A percentile compares a stretch with the other conserved stretches of the same genome.
Evolutionary conservation across 2,329 filamentous ascomycete species (phyloP).

Genomic region (Triangularia setosa): DNA sequence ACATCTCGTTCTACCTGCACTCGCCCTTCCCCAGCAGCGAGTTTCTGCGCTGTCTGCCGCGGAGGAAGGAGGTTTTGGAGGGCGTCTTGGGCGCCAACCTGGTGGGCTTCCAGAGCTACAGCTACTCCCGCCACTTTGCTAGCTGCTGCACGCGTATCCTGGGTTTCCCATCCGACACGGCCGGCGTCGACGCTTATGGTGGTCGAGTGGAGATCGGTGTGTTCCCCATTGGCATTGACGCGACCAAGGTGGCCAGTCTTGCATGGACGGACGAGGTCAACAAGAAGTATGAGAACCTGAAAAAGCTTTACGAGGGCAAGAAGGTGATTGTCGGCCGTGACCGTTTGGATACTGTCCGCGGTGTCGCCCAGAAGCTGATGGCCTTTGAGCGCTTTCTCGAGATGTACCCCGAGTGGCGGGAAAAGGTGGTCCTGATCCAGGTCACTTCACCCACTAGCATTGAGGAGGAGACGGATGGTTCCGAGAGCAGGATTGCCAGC

Average conservation of each 20-base stretch:
- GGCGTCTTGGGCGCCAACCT: slow-evolving; percentile 89
- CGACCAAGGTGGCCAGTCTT: slow-evolving; percentile 67
- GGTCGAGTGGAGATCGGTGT: slow-evolving; percentile 86
- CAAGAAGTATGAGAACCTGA: slow-evolving; percentile 68
- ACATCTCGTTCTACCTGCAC: slow-evolving; percentile 92
- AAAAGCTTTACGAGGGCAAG: slow-evolving; percentile 77
- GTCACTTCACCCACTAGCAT: slow-evolving; percentile 84
- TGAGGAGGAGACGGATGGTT: slow-evolving; percentile 72
- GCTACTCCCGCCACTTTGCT: slow-evolving; percentile 90
- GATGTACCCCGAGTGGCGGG: slow-evolving; percentile 84
- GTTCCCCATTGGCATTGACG: slow-evolving; percentile 92
- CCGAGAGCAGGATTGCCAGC: slow-evolving; percentile 76
- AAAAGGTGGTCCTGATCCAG: slow-evolving; percentile 89
- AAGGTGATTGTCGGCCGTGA: slow-evolving; percentile 95
- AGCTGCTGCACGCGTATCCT: slow-evolving; percentile 90
- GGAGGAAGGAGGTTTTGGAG: slow-evolving; percentile 84
- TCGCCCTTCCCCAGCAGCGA: slow-evolving; percentile 95
- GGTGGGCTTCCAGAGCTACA: slow-evolving; percentile 92
- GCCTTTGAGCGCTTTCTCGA: slow-evolving; percentile 92
- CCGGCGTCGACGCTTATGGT: slow-evolving; percentile 84
- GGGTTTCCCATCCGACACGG: slow-evolving; percentile 81
- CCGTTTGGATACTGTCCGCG: slow-evolving; percentile 86
- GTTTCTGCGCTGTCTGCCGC: slow-evolving; percentile 82
- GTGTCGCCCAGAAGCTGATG: slow-evolving; percentile 92
- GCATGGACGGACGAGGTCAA: slow-evolving; percentile 70